Base-by-base conservation (phyloP, 2,329 filamentous ascomycete genomes). In the Acephala macrosclerotiorum region DNA sequence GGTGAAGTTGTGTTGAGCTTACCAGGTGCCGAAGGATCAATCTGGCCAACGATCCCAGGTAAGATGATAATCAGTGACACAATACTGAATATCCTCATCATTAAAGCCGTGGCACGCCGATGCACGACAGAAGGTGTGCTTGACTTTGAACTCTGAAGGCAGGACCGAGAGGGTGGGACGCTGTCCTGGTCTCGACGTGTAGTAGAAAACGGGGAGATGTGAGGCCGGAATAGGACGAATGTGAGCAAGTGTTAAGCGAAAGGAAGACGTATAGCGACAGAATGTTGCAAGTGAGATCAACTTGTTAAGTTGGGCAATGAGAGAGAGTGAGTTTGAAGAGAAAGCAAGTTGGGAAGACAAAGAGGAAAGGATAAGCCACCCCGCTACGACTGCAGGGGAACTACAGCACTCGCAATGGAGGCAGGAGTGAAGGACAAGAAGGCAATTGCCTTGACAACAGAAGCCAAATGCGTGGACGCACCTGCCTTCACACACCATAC, bases 11-110 rank as follows among this genome's bases (percentile, higher is more conserved):
- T 26, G 20, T 26, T 22, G 7, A 22, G 20, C 57, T 25, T 68
- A 71, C 71, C 65, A 56, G 72, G 71, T 42, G 58, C 60, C 33
- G 64, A 58, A 53, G 63, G 57, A 35, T 68, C 63, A 22, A 61
- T 56, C 20, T 68, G 58, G 25, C 67, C 68, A 36, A 64, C 60
- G 1, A 60, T 65, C 49, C 65, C 59, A 36, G 60, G 60, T 5
- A 68, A 36, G 9, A 73, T 61, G 12, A 60, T 58, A 57, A 69
- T 51, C 18, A 66, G 18, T 25, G 62, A 62, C 36, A 71, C 56
- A 33, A 65, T 53, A 11, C 47, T 53, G 53, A 68, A 47, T 45
- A 38, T 33, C 33, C 56, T 56, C 68, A 71, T 70, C 6, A n/a
- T 61, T 29, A 22, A 29, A 12, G n/a, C n/a, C 16, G 18, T 22